Base-by-base conservation (phyloP, 495 filamentous ascomycete genomes). In the Xylaria scruposa region DNA sequence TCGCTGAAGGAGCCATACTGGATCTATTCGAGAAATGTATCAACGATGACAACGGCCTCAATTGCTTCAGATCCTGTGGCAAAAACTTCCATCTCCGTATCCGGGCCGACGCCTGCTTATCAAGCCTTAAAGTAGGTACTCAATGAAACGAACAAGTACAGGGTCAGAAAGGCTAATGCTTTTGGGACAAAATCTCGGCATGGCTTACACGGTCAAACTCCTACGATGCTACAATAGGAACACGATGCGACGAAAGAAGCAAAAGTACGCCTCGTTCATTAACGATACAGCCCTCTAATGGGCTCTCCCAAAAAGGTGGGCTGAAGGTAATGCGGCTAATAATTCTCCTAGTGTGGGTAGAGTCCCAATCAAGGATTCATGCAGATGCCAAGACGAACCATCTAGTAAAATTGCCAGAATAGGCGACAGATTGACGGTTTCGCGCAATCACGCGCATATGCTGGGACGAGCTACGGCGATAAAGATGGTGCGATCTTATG, bases 1-100 rank as follows among this genome's bases (percentile, higher is more conserved):
- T 49, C 10, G 74, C 74, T 49, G 72, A 72, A 47, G 74, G 73
- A 60, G 74, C 69, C 76, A 78, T 78, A 29, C 10, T 62, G 29
- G 6, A 26, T 15, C 63, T 51, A 19, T 47, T 31, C 56, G 1
- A 7, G 29, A 40, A 36, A 49, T n/a, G 3, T 53, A 58, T 47
- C 12, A 17, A 42, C 53, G 68, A 51, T 26, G 26, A 33, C 21
- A 38, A 40, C 21, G 13, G 19, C 6, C 21, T 42, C 17, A 38
- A 60, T 21, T 60, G 33, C 3, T 24, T 21, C 40, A 26, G 46
- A 24, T 7, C 29, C 13, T 67, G 36, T 15, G 12, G 7, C n/a
- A 29, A 67, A 26, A 21, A 26, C 26, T 46, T 15, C 42, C 61
- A 47, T 64, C 40, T 31, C 61, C 19, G 15, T 42, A 7, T 19